Conservation (phyloP, 176 grass and related monocot species). For the Phyllostachys edulis region DNA sequence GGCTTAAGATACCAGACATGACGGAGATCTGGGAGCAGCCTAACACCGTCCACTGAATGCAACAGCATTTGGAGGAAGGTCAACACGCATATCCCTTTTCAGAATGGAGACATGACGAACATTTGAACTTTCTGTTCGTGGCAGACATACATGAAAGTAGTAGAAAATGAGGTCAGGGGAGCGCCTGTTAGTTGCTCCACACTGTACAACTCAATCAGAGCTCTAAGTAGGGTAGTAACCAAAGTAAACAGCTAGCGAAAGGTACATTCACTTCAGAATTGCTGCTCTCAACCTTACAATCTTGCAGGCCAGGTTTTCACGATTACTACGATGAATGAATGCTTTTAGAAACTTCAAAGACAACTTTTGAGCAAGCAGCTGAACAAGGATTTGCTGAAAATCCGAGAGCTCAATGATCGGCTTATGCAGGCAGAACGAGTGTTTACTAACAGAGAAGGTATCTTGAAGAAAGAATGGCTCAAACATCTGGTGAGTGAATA, state of each 20-base stretch:
- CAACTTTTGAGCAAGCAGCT: slow-evolving; percentile 34
- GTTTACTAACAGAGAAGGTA: slow-evolving; percentile 70
- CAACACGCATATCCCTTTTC: too few relatives aligned
- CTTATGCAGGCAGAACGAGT: slow-evolving; percentile 80
- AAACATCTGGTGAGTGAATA: slow-evolving; percentile 81
- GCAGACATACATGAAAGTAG: slow-evolving; percentile 14
- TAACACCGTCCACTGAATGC: background rate
- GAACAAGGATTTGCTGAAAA: slow-evolving; percentile 56
- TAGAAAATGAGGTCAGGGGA: slow-evolving; percentile 48
- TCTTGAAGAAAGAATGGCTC: slow-evolving; percentile 60
- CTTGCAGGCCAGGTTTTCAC: background rate
- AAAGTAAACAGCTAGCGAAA: slow-evolving; percentile 61
- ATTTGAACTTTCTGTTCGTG: too few relatives aligned
- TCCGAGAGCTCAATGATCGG: slow-evolving; percentile 68
- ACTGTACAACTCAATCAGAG: slow-evolving; percentile 62
- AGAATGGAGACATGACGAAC: too few relatives aligned
- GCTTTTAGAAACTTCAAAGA: slow-evolving; percentile 47
- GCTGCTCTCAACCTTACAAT: background rate
- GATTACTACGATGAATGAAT: background rate
- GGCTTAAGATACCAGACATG: too few relatives aligned
- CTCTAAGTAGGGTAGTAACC: slow-evolving; percentile 44
- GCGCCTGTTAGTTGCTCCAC: slow-evolving; percentile 57
- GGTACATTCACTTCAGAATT: slow-evolving; percentile 37
- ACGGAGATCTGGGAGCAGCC: too few relatives aligned
- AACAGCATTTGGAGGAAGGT: background rate